These are phyloP conservation scores for Aspergillus vadensis DNA, from an alignment of 2,329 filamentous ascomycete genomes.

Conservation along the genomic window DNA sequence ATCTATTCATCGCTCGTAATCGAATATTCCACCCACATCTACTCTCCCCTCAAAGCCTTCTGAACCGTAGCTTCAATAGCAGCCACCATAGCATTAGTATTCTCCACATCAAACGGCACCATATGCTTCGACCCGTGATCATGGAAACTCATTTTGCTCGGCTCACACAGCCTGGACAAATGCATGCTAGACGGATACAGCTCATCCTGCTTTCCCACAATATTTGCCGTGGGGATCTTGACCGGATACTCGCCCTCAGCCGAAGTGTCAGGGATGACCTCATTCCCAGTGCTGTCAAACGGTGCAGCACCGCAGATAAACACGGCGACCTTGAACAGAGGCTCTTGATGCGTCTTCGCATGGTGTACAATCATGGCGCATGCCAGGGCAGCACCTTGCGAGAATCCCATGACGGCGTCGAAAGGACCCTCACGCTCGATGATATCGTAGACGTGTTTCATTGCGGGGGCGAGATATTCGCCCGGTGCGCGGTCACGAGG, in stretches of 20 bases:
- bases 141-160: constrained; percentile 32
- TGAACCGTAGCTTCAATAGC: constrained; percentile 31
- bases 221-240: constrained; percentile 43
- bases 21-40: background rate
- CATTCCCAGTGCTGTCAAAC: constrained; percentile 28
- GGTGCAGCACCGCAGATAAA: constrained; percentile 34
- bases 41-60: constrained; percentile 19
- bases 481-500: constrained; percentile 26
- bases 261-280: constrained; percentile 12
- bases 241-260: constrained; percentile 22
- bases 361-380: constrained; percentile 29
- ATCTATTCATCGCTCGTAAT: background rate
- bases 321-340: constrained; percentile 34
- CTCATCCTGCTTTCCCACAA: constrained; percentile 41
- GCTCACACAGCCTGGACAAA: constrained; percentile 39
- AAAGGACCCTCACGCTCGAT: constrained; percentile 33
- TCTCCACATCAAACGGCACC: constrained; percentile 36
- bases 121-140: constrained; percentile 41
- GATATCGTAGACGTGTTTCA: constrained; percentile 24
- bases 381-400: constrained; percentile 35
- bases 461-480: constrained; percentile 26
- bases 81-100: constrained; percentile 30
- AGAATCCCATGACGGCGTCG: constrained; percentile 37
- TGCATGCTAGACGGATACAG: constrained; percentile 33
- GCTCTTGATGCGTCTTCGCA: constrained; percentile 22